phyloP scores from a whole-genome alignment of 2,329 filamentous ascomycete genomes.

The Cytospora piceicola region DNA sequence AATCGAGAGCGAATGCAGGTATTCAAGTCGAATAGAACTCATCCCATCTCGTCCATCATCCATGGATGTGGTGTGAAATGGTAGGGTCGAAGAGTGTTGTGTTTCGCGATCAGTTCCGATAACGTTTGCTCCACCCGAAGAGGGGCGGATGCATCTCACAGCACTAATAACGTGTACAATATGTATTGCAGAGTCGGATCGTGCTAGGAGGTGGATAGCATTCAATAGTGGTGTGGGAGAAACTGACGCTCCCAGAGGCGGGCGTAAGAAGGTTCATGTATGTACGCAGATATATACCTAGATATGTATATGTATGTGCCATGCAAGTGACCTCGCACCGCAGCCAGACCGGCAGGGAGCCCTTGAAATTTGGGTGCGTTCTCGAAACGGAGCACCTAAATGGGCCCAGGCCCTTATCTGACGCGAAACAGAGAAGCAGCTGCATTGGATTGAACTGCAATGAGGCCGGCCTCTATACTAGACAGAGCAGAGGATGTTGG shows the following conservation, averaged over 20 bases:
- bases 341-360: neutral
- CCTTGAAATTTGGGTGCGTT: neutral
- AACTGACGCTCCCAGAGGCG: neutral
- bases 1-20: neutral
- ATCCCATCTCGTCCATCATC: neutral
- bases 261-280: neutral
- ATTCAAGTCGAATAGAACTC: neutral
- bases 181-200: neutral
- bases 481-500: no score
- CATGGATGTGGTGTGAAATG: neutral
- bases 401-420: neutral
- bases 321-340: slow-evolving; percentile 1
- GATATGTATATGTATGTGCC: neutral
- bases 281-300: neutral
- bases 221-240: neutral
- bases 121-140: neutral
- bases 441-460: neutral
- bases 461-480: no score
- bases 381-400: neutral
- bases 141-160: neutral
- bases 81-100: neutral
- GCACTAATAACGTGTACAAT: neutral
- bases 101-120: neutral
- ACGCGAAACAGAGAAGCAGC: neutral
- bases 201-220: neutral